Conservation (phyloP, 2,329 filamentous ascomycete species). For the Xylariaceae sp. region DNA sequence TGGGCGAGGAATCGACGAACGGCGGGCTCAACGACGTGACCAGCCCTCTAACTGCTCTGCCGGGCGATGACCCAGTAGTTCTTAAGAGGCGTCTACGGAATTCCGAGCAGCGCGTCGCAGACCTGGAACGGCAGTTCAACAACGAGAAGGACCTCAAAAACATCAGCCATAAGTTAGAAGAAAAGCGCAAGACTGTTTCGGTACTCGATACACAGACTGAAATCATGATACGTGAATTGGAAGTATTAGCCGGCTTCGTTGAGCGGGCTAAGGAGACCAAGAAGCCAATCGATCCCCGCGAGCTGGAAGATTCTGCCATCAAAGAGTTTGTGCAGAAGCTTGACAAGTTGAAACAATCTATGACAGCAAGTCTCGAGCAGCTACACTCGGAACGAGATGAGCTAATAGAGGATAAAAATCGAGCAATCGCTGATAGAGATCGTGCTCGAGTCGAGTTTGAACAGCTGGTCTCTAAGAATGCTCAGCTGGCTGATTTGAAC, state of each 20-base stretch:
- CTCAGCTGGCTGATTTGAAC: slow-evolving; percentile 90
- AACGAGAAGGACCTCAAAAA: slow-evolving; percentile 66
- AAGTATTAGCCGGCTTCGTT: slow-evolving; percentile 84
- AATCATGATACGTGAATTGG: slow-evolving; percentile 89
- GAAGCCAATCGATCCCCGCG: slow-evolving; percentile 73
- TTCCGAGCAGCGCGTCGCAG: slow-evolving; percentile 79
- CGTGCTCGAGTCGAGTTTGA: slow-evolving; percentile 94
- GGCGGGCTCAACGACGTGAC: slow-evolving; percentile 59
- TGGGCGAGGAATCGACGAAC: slow-evolving; percentile 51
- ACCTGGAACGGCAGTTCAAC: slow-evolving; percentile 77
- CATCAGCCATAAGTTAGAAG: slow-evolving; percentile 81
- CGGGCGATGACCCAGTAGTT: slow-evolving; percentile 61
- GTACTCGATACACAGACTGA: slow-evolving; percentile 92
- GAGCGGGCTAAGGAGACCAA: slow-evolving; percentile 81
- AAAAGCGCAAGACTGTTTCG: slow-evolving; percentile 94
- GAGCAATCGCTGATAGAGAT: slow-evolving; percentile 81
- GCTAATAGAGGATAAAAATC: slow-evolving; percentile 79
- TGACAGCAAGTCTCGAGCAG: slow-evolving; percentile 57
- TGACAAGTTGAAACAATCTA: slow-evolving; percentile 58
- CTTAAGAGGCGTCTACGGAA: slow-evolving; percentile 75
- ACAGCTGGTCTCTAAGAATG: slow-evolving; percentile 89
- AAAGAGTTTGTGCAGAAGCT: slow-evolving; percentile 83
- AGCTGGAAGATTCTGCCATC: slow-evolving; percentile 85
- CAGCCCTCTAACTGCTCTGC: slow-evolving; percentile 66
- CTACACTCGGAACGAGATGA: slow-evolving; percentile 73